Evolutionary conservation across 176 grass and related monocot species (phyloP), one percentile per base, ranked within the genome.

Genomic region (Paspalum vaginatum): DNA sequence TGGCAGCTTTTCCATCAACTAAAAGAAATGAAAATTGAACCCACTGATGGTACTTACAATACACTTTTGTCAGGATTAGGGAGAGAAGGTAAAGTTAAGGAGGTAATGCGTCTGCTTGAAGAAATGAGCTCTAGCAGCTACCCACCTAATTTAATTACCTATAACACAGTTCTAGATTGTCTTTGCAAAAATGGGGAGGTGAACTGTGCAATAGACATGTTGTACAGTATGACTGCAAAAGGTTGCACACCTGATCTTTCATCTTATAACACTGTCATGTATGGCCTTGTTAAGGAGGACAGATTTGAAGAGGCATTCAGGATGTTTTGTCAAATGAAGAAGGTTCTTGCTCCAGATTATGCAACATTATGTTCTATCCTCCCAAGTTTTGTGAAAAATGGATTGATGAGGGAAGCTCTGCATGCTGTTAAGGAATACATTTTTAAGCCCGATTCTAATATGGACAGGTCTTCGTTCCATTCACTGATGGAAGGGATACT

Each of bases 151-250:
- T 61, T 90, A 78, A 78, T 93, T 84, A 93, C 92, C 18, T 93
- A 95, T 74, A 98, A 98, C 24, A 98, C 96, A 25, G 69, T 98
- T 56, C 79, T 98, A 13, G 88, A 98, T 75, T 95, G 92, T 80
- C 93, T 98, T 47, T 91, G 88, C 77, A 98, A 93, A 95, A 95
- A 98, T 74, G 92, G 96, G 9, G 88, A 91, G 79, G 81, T 93
- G 48, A 88, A 93, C 25, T 65, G 27, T 79, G 96, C 96, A 72
- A 17, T 98, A 69, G 80, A 88, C 47, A 83, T 89, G 79, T 80
- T 98, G 12, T 91, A 95, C 45, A 84, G 70, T 54, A 98, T 98
- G 90, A 87, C 86, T n/a, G 77, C 26, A 27, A 87, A 90, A 69
- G 90, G 61, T 55, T 86, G 84, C 55, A 60, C 85, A 65, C 96